phyloP scores from a whole-genome alignment of 2,329 filamentous ascomycete species.

The Lachnellula subtilissima region DNA sequence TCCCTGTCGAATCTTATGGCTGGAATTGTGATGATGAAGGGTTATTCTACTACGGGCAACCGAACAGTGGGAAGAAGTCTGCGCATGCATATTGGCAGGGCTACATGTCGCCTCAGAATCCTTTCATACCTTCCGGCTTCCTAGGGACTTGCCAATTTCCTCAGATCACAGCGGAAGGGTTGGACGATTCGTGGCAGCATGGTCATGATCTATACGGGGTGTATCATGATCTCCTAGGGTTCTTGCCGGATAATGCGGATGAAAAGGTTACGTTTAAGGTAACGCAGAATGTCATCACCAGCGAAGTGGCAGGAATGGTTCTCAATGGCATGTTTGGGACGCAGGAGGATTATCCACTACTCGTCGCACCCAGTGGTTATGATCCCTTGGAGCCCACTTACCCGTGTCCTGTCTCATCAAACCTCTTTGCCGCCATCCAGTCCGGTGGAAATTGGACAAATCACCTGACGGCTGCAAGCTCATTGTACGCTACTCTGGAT shows the following conservation, averaged over 20 bases:
- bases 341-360: slow-evolving; percentile 40
- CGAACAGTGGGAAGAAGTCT: slow-evolving; percentile 45
- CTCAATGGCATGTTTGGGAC: slow-evolving; percentile 63
- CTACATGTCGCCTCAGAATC: slow-evolving; percentile 58
- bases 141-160: slow-evolving; percentile 74
- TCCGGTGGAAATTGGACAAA: slow-evolving; percentile 52
- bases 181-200: slow-evolving; percentile 72
- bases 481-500: slow-evolving; percentile 59
- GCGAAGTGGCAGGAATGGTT: slow-evolving; percentile 72
- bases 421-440: slow-evolving; percentile 41
- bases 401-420: slow-evolving; percentile 50
- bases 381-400: slow-evolving; percentile 76
- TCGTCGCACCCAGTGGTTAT: slow-evolving; percentile 49
- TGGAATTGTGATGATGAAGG: slow-evolving; percentile 71
- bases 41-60: slow-evolving; percentile 64
- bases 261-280: slow-evolving; percentile 61
- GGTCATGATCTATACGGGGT: slow-evolving; percentile 73
- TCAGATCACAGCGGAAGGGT: slow-evolving; percentile 67
- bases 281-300: slow-evolving; percentile 78
- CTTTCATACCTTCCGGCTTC: slow-evolving; percentile 62
- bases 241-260: slow-evolving; percentile 52
- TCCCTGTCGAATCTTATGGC: slow-evolving; percentile 65
- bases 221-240: slow-evolving; percentile 63
- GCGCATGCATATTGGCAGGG: slow-evolving; percentile 62
- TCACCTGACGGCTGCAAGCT: slow-evolving; percentile 54